Conservation (phyloP, 23 red algal genomes). For the Gracilaria gracilis region DNA sequence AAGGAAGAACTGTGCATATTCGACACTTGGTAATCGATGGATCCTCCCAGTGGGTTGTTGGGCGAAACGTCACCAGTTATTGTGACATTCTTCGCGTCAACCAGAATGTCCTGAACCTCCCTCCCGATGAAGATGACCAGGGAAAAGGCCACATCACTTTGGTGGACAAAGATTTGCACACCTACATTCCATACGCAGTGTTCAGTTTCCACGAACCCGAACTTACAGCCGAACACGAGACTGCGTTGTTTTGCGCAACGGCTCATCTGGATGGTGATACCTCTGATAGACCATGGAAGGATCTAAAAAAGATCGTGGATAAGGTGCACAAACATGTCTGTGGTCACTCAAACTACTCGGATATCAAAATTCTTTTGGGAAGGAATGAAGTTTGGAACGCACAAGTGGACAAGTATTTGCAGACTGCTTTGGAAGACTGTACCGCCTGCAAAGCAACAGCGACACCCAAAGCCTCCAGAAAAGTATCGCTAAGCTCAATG, state of each 20-base stretch:
- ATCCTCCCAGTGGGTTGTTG: not conserved
- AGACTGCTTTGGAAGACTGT: not conserved
- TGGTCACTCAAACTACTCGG: conserved; percentile 2
- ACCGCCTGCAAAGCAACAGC: not conserved
- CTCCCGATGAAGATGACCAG: not conserved
- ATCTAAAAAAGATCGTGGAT: not conserved
- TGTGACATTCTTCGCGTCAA: not conserved
- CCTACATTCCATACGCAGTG: not conserved
- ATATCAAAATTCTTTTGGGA: conserved; percentile 22
- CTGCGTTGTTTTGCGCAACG: not conserved
- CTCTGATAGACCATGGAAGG: not conserved
- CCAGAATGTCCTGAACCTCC: not conserved
- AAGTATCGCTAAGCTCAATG: not conserved
- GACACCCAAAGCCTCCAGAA: not conserved
- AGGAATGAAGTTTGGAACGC: not conserved
- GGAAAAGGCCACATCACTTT: not conserved
- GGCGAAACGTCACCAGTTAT: not conserved
- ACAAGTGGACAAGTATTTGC: not conserved
- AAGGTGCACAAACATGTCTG: conserved; percentile 26
- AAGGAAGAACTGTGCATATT: not conserved
- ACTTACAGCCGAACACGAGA: not conserved
- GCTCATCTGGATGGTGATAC: not conserved
- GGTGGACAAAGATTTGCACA: conserved; percentile 2
- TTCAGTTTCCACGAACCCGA: not conserved
- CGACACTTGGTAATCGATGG: conserved; percentile 4